Percentiles rank a stretch among this genome's conserved stretches.
Conservation (phyloP, 768 basidiomycete species). For the Rhodosporidiobolus odoratus region DNA sequence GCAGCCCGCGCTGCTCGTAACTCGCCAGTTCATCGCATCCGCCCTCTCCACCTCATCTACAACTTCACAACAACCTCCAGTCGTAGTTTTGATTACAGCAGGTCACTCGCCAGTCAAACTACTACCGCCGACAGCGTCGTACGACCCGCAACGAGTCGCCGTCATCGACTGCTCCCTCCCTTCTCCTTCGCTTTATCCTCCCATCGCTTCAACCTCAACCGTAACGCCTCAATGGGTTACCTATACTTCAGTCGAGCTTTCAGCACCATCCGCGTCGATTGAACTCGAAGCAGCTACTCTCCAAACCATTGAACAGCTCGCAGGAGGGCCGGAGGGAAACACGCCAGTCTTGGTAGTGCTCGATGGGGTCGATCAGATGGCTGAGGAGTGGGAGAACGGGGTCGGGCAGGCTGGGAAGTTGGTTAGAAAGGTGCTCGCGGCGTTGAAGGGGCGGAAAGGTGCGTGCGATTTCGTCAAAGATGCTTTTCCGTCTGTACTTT, state of each 20-base stretch:
- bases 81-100: neutral
- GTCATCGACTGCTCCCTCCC: slow-evolving; percentile 14
- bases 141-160: neutral
- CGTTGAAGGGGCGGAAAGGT: slow-evolving; percentile 1
- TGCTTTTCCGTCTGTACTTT: neutral
- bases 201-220: neutral
- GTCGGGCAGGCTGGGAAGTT: neutral
- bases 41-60: neutral
- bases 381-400: neutral
- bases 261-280: neutral
- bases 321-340: slow-evolving; percentile 1
- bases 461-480: neutral
- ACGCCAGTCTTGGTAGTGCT: slow-evolving; percentile 17
- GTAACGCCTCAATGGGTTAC: neutral
- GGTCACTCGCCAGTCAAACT: neutral
- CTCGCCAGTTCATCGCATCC: slow-evolving; percentile 19
- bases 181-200: neutral
- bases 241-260: neutral
- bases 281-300: neutral
- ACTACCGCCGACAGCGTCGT: neutral
- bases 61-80: neutral
- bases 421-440: neutral
- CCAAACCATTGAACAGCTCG: neutral
- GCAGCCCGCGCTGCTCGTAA: slow-evolving; percentile 28
- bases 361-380: slow-evolving; percentile 19